These are phyloP conservation scores for Akanthomyces lecanii DNA, from an alignment of 2,329 filamentous ascomycete genomes.

Conservation along the genomic window DNA sequence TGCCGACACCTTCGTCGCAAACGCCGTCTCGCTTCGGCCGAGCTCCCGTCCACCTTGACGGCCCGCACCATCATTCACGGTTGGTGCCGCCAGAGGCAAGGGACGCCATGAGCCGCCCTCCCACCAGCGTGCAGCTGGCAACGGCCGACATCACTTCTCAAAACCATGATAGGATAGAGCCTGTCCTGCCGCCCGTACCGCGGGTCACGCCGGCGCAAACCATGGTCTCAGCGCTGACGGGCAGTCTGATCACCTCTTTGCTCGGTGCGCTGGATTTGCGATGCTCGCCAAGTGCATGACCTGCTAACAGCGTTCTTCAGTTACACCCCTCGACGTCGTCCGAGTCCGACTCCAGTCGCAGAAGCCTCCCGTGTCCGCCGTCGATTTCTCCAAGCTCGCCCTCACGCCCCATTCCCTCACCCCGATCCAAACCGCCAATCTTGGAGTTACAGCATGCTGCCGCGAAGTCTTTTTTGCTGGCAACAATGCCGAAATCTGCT, in stretches of 20 bases:
- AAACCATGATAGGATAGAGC: constrained; percentile 28
- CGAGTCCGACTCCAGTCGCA: constrained; percentile 93
- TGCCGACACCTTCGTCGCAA: neutral
- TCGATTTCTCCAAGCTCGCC: constrained; percentile 53
- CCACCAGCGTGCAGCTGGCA: neutral
- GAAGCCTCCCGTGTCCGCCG: constrained; percentile 43
- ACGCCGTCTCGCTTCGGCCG: constrained; percentile 13
- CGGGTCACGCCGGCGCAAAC: constrained; percentile 82
- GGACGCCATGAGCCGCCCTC: constrained; percentile 9
- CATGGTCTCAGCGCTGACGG: constrained; percentile 90
- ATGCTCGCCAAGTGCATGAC: neutral
- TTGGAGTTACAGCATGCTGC: constrained; percentile 92
- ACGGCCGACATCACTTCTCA: constrained; percentile 21
- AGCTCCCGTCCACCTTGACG: constrained; percentile 15
- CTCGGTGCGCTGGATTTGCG: constrained; percentile 60
- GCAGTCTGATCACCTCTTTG: constrained; percentile 83
- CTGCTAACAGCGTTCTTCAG: constrained; percentile 40
- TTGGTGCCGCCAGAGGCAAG: constrained; percentile 3
- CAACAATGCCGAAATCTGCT: constrained; percentile 74
- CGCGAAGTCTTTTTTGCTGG: constrained; percentile 96
- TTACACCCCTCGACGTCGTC: constrained; percentile 94
- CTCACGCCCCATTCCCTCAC: constrained; percentile 56
- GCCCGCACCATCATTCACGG: constrained; percentile 10
- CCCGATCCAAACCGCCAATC: constrained; percentile 69
- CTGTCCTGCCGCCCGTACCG: constrained; percentile 30